A percentile compares a stretch with the other conserved stretches of the same genome.
Evolutionary conservation across 768 basidiomycete species (phyloP).

Genomic region (Exidia glandulosa): DNA sequence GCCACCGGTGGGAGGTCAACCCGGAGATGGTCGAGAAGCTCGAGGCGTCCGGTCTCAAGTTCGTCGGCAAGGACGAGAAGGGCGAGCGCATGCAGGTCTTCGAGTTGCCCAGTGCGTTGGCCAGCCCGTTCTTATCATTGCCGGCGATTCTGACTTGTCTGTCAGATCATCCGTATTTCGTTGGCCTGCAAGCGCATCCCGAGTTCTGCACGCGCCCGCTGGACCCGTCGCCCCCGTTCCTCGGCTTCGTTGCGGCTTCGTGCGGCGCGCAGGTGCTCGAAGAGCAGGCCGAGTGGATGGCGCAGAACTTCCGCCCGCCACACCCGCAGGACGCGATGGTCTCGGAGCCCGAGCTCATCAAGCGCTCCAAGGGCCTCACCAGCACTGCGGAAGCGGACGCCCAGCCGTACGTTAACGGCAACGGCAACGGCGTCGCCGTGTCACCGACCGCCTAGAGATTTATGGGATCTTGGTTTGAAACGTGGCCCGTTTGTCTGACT

Average conservation of each 20-base stretch:
- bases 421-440: too few species aligned
- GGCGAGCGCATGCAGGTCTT: slow-evolving; percentile 97
- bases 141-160: neutral
- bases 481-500: too few species aligned
- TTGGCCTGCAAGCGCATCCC: slow-evolving; percentile 92
- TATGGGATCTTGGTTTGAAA: too few species aligned
- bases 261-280: slow-evolving; percentile 43
- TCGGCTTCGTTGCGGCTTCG: slow-evolving; percentile 87
- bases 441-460: too few species aligned
- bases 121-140: neutral
- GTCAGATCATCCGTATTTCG: slow-evolving; percentile 85
- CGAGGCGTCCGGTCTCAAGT: slow-evolving; percentile 59
- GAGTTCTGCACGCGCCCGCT: slow-evolving; percentile 97
- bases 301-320: slow-evolving; percentile 51
- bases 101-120: slow-evolving; percentile 63
- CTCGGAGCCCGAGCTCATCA: slow-evolving; percentile 28
- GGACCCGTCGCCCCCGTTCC: slow-evolving; percentile 95
- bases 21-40: slow-evolving; percentile 71
- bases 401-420: neutral
- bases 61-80: slow-evolving; percentile 85
- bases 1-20: slow-evolving; percentile 95
- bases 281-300: slow-evolving; percentile 64
- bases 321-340: slow-evolving; percentile 71
- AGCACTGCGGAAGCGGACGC: neutral
- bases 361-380: neutral